These are phyloP conservation scores for Pleurotus tuoliensis DNA, from an alignment of 768 basidiomycete genomes.

Conservation along the genomic window DNA sequence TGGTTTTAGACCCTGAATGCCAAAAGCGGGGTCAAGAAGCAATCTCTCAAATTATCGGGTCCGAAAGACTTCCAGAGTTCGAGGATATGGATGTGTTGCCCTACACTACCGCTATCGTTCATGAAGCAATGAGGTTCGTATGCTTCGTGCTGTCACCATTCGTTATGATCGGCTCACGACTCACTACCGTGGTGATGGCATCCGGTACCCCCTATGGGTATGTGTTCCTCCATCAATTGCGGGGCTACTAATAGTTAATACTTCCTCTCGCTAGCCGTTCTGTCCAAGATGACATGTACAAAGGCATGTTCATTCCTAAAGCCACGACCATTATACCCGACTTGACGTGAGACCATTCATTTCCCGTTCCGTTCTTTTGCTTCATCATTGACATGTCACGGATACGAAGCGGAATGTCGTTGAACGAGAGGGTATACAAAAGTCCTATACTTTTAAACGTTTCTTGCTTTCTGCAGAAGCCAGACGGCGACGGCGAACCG, in stretches of 20 bases:
- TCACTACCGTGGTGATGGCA: background rate
- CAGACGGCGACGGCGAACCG: slow-evolving; percentile 35
- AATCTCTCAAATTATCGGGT: slow-evolving; percentile 22
- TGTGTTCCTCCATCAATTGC: background rate
- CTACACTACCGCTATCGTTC: slow-evolving; percentile 35
- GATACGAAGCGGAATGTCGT: slow-evolving; percentile 21
- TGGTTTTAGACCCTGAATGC: slow-evolving; percentile 13
- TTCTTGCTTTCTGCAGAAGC: slow-evolving; percentile 39
- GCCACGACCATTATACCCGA: slow-evolving; percentile 29
- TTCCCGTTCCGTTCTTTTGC: background rate
- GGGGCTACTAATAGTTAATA: background rate
- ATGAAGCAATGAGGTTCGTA: slow-evolving; percentile 42
- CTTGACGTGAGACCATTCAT: slow-evolving; percentile 19
- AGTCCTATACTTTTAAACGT: slow-evolving; percentile 41
- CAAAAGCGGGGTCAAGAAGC: slow-evolving; percentile 23
- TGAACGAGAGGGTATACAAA: slow-evolving; percentile 27
- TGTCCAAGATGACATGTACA: slow-evolving; percentile 1
- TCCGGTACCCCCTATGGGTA: background rate
- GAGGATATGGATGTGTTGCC: slow-evolving; percentile 17
- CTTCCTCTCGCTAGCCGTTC: background rate
- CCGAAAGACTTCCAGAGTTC: slow-evolving; percentile 18
- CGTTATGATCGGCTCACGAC: background rate
- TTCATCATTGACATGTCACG: background rate
- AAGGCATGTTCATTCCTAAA: slow-evolving; percentile 27
- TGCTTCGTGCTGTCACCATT: background rate